Evolutionary conservation across 805 yeast species (phyloP), one percentile per base, ranked within the genome.

Genomic region (Starmerella etchellsii): DNA sequence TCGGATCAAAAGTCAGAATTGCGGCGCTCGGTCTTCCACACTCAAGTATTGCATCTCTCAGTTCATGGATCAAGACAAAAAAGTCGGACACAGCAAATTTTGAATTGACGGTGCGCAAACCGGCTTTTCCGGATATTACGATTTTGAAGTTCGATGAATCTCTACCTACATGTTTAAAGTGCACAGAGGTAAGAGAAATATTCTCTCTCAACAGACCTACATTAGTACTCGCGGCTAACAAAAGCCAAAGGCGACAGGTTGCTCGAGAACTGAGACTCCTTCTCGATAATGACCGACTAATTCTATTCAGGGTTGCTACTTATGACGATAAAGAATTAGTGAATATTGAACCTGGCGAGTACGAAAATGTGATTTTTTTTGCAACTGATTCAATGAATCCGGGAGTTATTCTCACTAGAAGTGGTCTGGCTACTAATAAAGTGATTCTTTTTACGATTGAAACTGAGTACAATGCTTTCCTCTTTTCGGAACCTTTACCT

Each of bases 51-150:
- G 67, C 73, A 38, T 95, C 83, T 48, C 60, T 87, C 43, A 88
- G 81, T 1, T 82, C 78, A 40, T 91, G 97, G 95, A 59, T 91
- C 23, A 94, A 91, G 2, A 77, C 80, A 21, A 51, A 68, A 1
- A 78, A 74, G 51, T 49, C 52, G 16, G 66, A 74, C 36, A 66
- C 77, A 5, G 83, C 67, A 63, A 85, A 84, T 52, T 85, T 80
- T 55, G 69, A 74, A 15, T 76, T 93, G 0, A 63, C 63, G 70
- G 41, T 73, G 81, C 18, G 77, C 68, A 48, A 52, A 81, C 34
- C 66, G 71, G 3, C 50, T 56, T 10, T 25, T 14, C 18, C 64
- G 64, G 37, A 63, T 60, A 16, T 66, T 13, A 39, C 39, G 7
- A 20, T 41, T 2, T 29, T 74, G 51, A 65, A 59, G 16, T 79